Base-by-base conservation (phyloP, 2,329 filamentous ascomycete genomes). In the Colletotrichum falcatum region DNA sequence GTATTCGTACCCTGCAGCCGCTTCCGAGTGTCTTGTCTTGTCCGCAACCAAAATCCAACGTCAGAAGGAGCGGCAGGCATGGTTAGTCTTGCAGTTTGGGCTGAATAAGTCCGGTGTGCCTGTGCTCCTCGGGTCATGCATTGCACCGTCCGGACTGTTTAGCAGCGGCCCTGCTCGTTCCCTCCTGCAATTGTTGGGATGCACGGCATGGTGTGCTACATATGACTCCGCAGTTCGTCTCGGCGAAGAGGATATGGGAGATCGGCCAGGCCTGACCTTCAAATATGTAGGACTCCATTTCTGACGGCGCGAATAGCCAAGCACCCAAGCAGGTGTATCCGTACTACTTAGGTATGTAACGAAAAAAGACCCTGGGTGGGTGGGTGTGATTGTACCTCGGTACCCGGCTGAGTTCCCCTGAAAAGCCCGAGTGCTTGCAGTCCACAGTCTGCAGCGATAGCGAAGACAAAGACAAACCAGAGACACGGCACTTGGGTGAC, bases 31-130 rank as follows among this genome's bases (percentile, higher is more conserved):
- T 49, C 7, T 39, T 53, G 64, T 39, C 35, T 67, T 37, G 23
- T 54, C 56, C 49, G 63, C 67, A 70, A 71, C 58, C 64, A 63
- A 44, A 58, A 8, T 46, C 48, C 44, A 35, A 30, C 30, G 61
- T 51, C 55, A 39, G n/a, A 59, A 42, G 49, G 28, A 28, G 46
- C 55, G 26, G 18, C 37, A 69, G 54, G 23, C 28, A 23, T n/a
- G 56, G 28, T 26, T 51, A 28, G n/a, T 39, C 54, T 42, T 28
- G 35, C n/a, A n/a, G 20, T 44, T 16, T 28, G 39, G 23, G 42
- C 51, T 66, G 67, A 56, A 49, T 23, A 28, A 33, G 63, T 12
- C 33, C 16, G 23, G 37, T 28, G 30, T 26, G 14, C 56, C 6
- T 63, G 59, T 39, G 48, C 53, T n/a, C n/a, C 30, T 42, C 20